A percentile compares a stretch with the other conserved stretches of the same genome.
phyloP scores from a whole-genome alignment of 768 basidiomycete genomes.

The Mycena galopus region DNA sequence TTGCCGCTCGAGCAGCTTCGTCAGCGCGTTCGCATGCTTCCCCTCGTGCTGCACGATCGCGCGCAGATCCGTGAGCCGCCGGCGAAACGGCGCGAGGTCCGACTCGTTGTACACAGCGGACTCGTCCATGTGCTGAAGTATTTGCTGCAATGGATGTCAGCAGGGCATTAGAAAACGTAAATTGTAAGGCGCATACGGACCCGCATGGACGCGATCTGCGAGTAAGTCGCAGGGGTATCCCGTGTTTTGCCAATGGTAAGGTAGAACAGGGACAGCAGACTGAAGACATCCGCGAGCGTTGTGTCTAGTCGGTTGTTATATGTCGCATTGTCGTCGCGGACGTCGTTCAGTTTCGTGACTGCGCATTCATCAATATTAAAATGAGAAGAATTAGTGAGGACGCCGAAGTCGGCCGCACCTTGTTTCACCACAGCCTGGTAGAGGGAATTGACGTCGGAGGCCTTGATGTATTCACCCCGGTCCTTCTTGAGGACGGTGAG shows the following conservation, averaged over 20 bases:
- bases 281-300: constrained; percentile 95
- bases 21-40: constrained; percentile 89
- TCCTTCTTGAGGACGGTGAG: constrained; percentile 96
- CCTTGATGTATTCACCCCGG: constrained; percentile 91
- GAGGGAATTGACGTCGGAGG: constrained; percentile 92
- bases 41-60: constrained; percentile 89
- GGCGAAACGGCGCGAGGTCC: constrained; percentile 90
- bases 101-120: constrained; percentile 93
- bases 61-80: constrained; percentile 84
- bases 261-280: constrained; percentile 95
- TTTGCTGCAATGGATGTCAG: constrained; percentile 71
- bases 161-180: constrained; percentile 23
- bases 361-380: constrained; percentile 22
- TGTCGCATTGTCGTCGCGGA: constrained; percentile 81
- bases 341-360: constrained; percentile 94
- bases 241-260: constrained; percentile 97
- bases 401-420: constrained; percentile 62
- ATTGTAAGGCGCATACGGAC: constrained; percentile 65
- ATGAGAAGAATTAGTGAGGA: not conserved
- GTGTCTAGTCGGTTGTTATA: constrained; percentile 95
- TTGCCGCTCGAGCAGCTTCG: constrained; percentile 90
- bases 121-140: constrained; percentile 95
- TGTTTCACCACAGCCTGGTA: constrained; percentile 96
- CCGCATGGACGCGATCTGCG: constrained; percentile 95
- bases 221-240: constrained; percentile 95